Evolutionary conservation across 257 asterid species (phyloP), one percentile per base, ranked within the genome.

Genomic region (Solanum clarkiae): DNA sequence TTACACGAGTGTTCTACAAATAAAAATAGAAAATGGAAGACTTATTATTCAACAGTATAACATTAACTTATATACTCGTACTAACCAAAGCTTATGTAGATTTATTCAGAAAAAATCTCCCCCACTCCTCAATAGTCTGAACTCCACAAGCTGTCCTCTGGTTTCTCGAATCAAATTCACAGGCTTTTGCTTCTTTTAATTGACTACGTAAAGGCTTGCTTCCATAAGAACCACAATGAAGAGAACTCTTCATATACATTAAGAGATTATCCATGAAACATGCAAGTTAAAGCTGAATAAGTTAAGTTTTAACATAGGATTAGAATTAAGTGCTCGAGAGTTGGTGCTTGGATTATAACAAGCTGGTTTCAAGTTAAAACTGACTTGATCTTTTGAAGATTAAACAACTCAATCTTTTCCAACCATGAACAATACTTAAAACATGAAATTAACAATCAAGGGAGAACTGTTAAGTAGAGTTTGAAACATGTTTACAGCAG

Each of bases 81-180:
- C 3, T 2, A 29, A 29, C 2, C 2, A 29, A 29, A 29, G 3
- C 3, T 2, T 29, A 2, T 2, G 3, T 2, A 2, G 3, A 26
- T 26, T 26, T 26, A 26, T 26, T 2, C 26, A 62, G 22, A 62
- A 2, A 62, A 62, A 24, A n/a, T 10, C 11, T 62, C 14, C 11
- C 40, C 70, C 40, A 22, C 40, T 63, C 18, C 1, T 2, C 6
- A 63, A 63, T 17, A 18, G 3, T 63, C 70, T 24, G 42, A 63
- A 36, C 26, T 26, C 70, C 18, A 63, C 42, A 24, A 8, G 70
- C 1, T 59, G 29, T 29, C 66, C 66, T 59, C 40, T 10, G 6
- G 4, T 24, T 24, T 12, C 2, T 3, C 40, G 8, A 5, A 63
- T 63, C 8, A 63, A 24, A 63, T 10, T 10, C 11, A 8, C 11